Conservation (phyloP, 2,329 filamentous ascomycete genomes). For the Penicillium concentricum region DNA sequence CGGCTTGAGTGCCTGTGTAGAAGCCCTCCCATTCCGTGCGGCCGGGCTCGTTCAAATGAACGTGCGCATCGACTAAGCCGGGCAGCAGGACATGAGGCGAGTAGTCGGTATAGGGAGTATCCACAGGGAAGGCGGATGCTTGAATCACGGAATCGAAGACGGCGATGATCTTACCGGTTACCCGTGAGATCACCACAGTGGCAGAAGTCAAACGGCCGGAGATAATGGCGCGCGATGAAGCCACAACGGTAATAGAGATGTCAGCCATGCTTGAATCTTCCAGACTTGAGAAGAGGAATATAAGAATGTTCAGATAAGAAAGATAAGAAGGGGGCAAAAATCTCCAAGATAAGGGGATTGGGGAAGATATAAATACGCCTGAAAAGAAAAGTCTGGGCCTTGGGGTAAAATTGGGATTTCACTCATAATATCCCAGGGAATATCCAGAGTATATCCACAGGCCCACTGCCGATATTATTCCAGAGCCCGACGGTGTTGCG, state of each 20-base stretch:
- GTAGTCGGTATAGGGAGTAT: constrained; percentile 76
- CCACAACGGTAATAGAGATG: constrained; percentile 67
- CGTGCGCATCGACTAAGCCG: constrained; percentile 92
- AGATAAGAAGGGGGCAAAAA: neutral
- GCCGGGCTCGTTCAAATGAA: constrained; percentile 95
- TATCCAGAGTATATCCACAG: neutral
- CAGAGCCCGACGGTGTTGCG: neutral
- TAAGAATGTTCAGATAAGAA: neutral
- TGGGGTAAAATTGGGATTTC: neutral
- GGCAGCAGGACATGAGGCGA: constrained; percentile 82
- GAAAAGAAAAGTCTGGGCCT: neutral
- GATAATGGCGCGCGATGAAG: constrained; percentile 79
- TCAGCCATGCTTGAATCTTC: constrained; percentile 18
- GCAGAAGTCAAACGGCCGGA: constrained; percentile 75
- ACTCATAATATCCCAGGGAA: neutral
- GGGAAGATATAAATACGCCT: constrained; percentile 2
- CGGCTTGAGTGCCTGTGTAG: constrained; percentile 88
- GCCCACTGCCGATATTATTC: neutral
- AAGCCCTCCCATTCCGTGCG: constrained; percentile 99
- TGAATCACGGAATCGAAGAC: constrained; percentile 75
- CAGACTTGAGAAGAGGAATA: neutral
- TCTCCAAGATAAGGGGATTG: neutral
- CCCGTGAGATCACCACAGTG: constrained; percentile 74
- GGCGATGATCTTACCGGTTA: constrained; percentile 79
- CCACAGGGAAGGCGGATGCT: constrained; percentile 67